These are phyloP conservation scores for Solanum chmielewskii DNA, from an alignment of 257 asterid genomes.

Conservation along the genomic window DNA sequence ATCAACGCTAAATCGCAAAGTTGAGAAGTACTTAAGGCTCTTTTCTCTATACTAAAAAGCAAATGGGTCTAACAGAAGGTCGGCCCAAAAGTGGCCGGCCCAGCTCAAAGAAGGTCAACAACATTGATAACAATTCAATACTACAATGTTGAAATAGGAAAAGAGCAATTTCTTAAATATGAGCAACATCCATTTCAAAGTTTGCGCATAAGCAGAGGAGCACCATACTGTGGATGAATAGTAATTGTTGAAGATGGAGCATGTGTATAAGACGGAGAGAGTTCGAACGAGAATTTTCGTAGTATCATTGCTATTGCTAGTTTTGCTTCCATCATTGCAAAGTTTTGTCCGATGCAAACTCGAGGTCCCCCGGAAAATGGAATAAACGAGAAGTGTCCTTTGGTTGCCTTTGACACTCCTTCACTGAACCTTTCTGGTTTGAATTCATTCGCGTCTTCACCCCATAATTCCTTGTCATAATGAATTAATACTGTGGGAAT, in stretches of 20 bases:
- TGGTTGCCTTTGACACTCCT: slow-evolving; percentile 19
- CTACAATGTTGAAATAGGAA: background rate
- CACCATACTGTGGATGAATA: slow-evolving; percentile 26
- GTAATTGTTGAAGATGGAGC: slow-evolving; percentile 12
- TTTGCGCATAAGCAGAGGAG: slow-evolving; percentile 14
- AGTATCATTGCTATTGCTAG: slow-evolving; percentile 20
- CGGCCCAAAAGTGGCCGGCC: no score
- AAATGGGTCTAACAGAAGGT: no score
- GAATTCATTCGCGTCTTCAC: slow-evolving; percentile 20
- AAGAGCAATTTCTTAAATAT: background rate
- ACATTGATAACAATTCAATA: background rate
- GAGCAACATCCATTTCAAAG: background rate
- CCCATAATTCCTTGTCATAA: slow-evolving; percentile 20
- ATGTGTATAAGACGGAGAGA: slow-evolving; percentile 24
- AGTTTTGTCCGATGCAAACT: slow-evolving; percentile 23
- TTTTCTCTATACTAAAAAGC: no score
- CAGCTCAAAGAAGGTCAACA: no score
- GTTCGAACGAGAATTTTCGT: slow-evolving; percentile 13
- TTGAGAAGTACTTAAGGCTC: no score
- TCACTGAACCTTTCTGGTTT: slow-evolving; percentile 20
- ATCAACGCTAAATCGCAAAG: no score
- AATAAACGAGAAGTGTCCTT: slow-evolving; percentile 7
- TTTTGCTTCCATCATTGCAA: slow-evolving; percentile 24
- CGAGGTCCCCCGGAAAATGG: slow-evolving; percentile 33
- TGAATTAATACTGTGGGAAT: slow-evolving; percentile 16